Conservation (phyloP, 345 rosid species). For the Psidium friedrichsthalianum region DNA sequence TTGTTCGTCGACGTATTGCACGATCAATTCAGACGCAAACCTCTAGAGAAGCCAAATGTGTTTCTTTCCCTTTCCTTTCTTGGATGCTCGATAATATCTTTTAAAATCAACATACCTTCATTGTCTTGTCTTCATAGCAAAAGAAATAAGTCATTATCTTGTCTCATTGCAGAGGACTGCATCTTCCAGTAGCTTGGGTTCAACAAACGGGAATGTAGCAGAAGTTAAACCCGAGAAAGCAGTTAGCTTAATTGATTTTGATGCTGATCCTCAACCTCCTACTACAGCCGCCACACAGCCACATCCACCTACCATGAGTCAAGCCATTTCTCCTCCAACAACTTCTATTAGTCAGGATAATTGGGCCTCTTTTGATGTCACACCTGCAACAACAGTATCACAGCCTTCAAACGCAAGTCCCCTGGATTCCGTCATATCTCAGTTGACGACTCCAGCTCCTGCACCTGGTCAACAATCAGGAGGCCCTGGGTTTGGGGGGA, state of each 20-base stretch:
- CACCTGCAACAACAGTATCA: conserved; percentile 32
- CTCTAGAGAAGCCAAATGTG: not conserved
- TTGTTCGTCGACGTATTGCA: not conserved
- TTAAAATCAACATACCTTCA: not conserved
- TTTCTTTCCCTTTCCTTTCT: not conserved
- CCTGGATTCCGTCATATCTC: conserved; percentile 73
- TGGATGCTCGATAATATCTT: not conserved
- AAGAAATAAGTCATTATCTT: not conserved
- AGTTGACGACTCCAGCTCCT: conserved; percentile 44
- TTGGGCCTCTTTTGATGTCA: conserved; percentile 71
- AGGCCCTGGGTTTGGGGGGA: not conserved
- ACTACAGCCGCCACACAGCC: conserved; percentile 27
- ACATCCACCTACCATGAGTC: conserved; percentile 24
- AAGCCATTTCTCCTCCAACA: conserved; percentile 24
- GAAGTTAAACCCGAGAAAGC: conserved; percentile 57
- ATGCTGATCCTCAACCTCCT: conserved; percentile 67
- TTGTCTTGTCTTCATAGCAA: not conserved
- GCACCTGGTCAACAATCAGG: conserved; percentile 35
- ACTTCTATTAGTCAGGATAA: conserved; percentile 37
- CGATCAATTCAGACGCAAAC: not conserved
- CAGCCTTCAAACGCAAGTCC: conserved; percentile 45
- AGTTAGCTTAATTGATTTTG: conserved; percentile 87
- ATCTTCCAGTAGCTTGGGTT: conserved; percentile 54
- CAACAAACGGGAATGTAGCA: conserved; percentile 43
- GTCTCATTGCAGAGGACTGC: conserved; percentile 52